Evolutionary conservation across 139 green algal species (phyloP).

Genomic region (Pleodorina starrii): DNA sequence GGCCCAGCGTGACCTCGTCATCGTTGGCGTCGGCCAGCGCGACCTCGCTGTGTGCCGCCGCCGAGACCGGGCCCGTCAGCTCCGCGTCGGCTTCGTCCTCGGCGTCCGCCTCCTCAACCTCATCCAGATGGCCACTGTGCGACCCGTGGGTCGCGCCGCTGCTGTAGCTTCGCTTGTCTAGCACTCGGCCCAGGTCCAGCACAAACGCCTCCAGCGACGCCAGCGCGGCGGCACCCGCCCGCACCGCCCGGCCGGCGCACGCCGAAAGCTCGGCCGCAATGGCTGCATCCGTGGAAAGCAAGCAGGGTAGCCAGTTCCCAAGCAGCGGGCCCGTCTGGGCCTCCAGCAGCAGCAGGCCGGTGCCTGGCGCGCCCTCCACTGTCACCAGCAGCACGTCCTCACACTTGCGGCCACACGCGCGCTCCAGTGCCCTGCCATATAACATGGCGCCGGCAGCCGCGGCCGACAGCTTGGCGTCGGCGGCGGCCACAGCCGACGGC

Average conservation of each 20-base stretch:
- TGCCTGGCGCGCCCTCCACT: neutral
- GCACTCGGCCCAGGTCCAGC: slow-evolving; percentile 14
- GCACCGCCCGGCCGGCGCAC: neutral
- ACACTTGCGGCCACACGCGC: neutral
- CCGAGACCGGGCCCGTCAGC: too few relatives aligned
- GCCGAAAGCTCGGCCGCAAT: neutral
- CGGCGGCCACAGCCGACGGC: neutral
- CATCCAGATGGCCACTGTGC: neutral
- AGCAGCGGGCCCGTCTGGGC: slow-evolving; percentile 30
- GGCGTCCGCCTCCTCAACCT: neutral
- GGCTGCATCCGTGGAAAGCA: neutral
- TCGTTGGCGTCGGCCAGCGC: neutral
- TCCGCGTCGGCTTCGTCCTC: too few relatives aligned
- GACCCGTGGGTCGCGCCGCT: neutral
- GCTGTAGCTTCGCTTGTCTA: slow-evolving; percentile 24
- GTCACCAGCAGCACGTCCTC: neutral
- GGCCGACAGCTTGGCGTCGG: neutral
- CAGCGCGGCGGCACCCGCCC: neutral
- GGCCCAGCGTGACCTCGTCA: neutral
- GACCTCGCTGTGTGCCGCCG: neutral
- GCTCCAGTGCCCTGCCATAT: neutral
- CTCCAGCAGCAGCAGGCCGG: slow-evolving; percentile 28
- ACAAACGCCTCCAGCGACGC: slow-evolving; percentile 1
- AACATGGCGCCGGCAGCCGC: neutral
- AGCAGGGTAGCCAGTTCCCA: slow-evolving; percentile 24